A percentile compares a stretch with the other conserved stretches of the same genome.
These are phyloP conservation scores for Colletotrichum kahawae DNA, from an alignment of 2,329 filamentous ascomycete genomes.

Conservation along the genomic window DNA sequence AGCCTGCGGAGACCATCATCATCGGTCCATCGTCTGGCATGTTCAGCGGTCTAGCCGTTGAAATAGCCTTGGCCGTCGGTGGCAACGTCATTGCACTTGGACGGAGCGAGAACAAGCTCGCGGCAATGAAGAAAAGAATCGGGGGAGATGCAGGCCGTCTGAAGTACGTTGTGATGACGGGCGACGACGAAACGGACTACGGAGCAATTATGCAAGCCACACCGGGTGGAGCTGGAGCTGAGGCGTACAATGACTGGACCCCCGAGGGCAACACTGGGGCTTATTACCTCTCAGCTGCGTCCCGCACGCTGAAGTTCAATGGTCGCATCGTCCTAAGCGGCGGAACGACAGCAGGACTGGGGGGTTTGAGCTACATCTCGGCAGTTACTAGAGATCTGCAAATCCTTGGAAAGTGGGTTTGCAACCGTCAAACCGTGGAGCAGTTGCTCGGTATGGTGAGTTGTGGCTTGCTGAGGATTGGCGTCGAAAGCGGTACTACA, in stretches of 20 bases:
- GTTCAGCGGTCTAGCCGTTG: conserved; percentile 52
- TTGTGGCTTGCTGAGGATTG: not conserved
- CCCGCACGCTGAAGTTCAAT: not conserved
- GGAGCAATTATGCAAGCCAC: not conserved
- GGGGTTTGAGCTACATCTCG: not conserved
- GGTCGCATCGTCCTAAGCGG: not conserved
- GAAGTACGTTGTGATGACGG: not conserved
- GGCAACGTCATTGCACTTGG: conserved; percentile 58
- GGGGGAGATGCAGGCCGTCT: not conserved
- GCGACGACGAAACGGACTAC: not conserved
- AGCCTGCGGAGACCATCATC: conserved; percentile 53
- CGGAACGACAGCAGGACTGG: not conserved
- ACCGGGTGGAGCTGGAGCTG: not conserved
- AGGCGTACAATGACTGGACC: not conserved
- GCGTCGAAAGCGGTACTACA: not conserved
- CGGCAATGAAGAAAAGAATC: conserved; percentile 21
- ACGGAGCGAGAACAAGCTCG: conserved; percentile 34
- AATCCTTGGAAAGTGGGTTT: not conserved
- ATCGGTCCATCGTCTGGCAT: conserved; percentile 54
- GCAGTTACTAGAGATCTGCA: not conserved
- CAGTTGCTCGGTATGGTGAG: not conserved
- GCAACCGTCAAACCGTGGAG: not conserved
- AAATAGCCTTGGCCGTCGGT: conserved; percentile 54
- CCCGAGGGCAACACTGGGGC: not conserved
- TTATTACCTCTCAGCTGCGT: not conserved